Evolutionary conservation across 1,139 yeast genomes (phyloP), one percentile per base, ranked within the genome.

Genomic region (Geotrichum bryndzae): DNA sequence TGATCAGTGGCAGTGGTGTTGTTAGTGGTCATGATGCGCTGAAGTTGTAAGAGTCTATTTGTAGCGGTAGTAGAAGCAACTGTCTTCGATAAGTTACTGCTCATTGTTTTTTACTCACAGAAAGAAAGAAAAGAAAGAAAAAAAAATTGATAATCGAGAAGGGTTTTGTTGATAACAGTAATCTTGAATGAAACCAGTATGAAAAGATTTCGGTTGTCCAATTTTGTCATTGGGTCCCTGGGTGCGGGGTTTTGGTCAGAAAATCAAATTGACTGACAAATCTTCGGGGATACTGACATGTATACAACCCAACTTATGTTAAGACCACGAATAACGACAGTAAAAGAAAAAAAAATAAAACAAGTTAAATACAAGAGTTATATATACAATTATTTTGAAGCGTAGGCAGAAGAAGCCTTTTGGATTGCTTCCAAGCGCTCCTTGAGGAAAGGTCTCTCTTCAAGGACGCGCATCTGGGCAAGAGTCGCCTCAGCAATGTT

Each of bases 401-500:
- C 48, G 18, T 41, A 41, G 22, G 48, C 48, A 15, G 48, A 41
- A 41, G 48, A 41, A 41, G 48, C 48, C 48, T 41, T 41, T 51
- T 58, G 59, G 31, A 68, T 56, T 13, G 60, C 54, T 56, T 71
- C 76, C 58, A 75, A 65, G 53, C 70, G 68, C 62, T 68, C 68
- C 51, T 73, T 68, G 54, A 75, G 64, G 41, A 66, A 68, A 33
- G 77, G 77, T 51, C 76, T 68, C 66, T 75, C 77, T 46, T 64
- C 64, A 58, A 68, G 63, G 53, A 75, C 68, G 46, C 77, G 70
- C 58, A 66, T 57, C 51, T 57, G 58, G 53, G 75, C 69, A 55
- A 68, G 68, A 54, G 78, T 74, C 65, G 97, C 97, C 77, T 90
- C 97, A 65, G 96, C 95, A 71, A 90, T 89, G 46, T 96, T 87